phyloP scores from a whole-genome alignment of 768 basidiomycete species.

The Boletus reticuloceps region DNA sequence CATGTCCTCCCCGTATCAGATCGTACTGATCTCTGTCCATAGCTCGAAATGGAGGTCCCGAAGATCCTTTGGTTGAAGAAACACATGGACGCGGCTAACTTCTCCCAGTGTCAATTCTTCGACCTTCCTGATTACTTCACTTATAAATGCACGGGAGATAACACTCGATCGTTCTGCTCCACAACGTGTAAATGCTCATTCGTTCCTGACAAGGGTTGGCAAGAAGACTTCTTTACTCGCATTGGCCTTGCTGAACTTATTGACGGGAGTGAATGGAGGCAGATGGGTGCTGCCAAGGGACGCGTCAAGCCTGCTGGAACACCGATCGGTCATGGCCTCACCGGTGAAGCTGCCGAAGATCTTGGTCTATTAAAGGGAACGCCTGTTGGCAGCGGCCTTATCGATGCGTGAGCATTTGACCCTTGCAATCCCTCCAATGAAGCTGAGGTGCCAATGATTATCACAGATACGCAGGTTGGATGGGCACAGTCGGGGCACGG shows the following conservation, averaged over 20 bases:
- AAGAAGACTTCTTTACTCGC: conserved; percentile 77
- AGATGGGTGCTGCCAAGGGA: conserved; percentile 67
- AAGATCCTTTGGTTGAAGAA: conserved; percentile 97
- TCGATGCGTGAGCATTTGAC: conserved; percentile 73
- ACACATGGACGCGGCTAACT: conserved; percentile 70
- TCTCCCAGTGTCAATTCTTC: conserved; percentile 77
- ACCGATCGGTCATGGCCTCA: conserved; percentile 84
- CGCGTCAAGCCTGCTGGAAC: conserved; percentile 75
- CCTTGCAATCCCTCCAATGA: not conserved
- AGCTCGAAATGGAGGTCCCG: conserved; percentile 99
- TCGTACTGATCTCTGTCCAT: conserved; percentile 6
- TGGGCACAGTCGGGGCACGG: conserved; percentile 89
- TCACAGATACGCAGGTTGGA: conserved; percentile 87
- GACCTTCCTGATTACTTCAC: conserved; percentile 97
- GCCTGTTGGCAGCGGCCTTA: conserved; percentile 90
- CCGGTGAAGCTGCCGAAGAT: conserved; percentile 74
- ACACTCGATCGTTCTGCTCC: conserved; percentile 84
- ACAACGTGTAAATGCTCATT: conserved; percentile 96
- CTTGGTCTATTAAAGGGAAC: conserved; percentile 84
- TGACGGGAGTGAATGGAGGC: conserved; percentile 59
- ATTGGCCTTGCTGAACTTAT: conserved; percentile 79
- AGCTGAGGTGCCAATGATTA: not conserved
- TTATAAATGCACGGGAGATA: conserved; percentile 77
- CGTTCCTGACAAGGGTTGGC: conserved; percentile 87
- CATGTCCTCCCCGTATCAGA: not conserved